These are phyloP conservation scores for Fusarium multiceps DNA, from an alignment of 2,329 filamentous ascomycete species.

Conservation along the genomic window DNA sequence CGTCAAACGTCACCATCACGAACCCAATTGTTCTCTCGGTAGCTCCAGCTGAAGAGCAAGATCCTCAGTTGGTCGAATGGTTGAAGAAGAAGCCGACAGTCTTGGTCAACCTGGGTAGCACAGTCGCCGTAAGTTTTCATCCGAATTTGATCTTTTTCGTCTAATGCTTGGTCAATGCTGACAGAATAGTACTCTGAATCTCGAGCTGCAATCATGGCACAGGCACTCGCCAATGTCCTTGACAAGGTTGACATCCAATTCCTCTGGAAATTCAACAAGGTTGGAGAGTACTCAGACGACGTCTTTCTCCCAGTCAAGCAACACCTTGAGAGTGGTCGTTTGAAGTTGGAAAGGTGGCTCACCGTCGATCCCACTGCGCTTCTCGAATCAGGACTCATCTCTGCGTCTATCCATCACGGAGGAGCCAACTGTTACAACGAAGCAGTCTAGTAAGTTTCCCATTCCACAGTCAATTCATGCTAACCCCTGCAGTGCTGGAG, in stretches of 20 bases:
- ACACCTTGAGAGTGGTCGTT: constrained; percentile 25
- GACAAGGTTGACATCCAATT: constrained; percentile 42
- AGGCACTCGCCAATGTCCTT: neutral
- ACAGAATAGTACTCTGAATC: constrained; percentile 2
- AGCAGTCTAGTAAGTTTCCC: constrained; percentile 25
- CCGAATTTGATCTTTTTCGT: too few species aligned
- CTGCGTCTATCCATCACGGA: constrained; percentile 36
- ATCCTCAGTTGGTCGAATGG: constrained; percentile 58
- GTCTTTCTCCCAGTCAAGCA: constrained; percentile 18
- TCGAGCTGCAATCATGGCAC: constrained; percentile 1
- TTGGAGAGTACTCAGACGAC: constrained; percentile 8
- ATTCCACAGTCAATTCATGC: rapidly evolving
- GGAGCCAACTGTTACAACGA: constrained; percentile 39
- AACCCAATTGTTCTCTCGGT: constrained; percentile 60
- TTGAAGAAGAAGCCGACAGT: constrained; percentile 56
- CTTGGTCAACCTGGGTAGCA: constrained; percentile 61
- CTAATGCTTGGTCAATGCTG: neutral
- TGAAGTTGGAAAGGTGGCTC: constrained; percentile 45
- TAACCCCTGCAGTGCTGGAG: constrained; percentile 48
- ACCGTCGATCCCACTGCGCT: constrained; percentile 48
- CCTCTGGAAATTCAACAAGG: constrained; percentile 48
- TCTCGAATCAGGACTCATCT: constrained; percentile 47
- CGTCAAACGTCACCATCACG: constrained; percentile 43
- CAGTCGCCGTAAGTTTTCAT: constrained; percentile 10
- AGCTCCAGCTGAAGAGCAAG: constrained; percentile 51